Conservation (phyloP, 306 rosid species). For the Nissolia schottii region DNA sequence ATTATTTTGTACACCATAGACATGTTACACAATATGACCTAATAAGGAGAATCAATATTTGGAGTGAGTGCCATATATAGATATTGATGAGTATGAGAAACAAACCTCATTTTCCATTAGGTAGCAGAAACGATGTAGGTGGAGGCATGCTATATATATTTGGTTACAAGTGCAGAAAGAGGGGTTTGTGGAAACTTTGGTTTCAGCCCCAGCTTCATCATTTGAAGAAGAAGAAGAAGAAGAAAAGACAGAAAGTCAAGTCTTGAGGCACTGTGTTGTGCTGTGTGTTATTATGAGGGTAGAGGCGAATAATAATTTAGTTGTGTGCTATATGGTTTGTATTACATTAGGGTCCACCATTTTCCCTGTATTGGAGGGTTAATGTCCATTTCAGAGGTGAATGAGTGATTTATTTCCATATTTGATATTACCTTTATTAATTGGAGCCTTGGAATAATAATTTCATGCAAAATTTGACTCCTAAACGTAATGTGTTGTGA, state of each 20-base stretch:
- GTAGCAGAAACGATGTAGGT: neutral
- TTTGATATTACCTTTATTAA: no score
- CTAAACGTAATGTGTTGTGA: neutral
- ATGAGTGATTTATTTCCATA: no score
- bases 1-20: neutral
- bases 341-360: neutral
- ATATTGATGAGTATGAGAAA: neutral
- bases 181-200: neutral
- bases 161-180: no score
- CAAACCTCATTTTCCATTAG: neutral
- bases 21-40: neutral
- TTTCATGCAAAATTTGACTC: slow-evolving; percentile 3
- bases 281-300: neutral
- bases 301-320: no score
- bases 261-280: neutral
- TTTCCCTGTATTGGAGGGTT: neutral
- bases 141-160: neutral
- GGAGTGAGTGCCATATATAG: neutral
- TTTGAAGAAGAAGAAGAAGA: neutral
- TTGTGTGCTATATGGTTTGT: no score
- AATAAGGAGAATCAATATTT: no score
- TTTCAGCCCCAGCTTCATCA: no score
- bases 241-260: no score
- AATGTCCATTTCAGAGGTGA: neutral
- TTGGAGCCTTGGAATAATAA: neutral